Conservation (phyloP, 202 grass and related monocot genomes). For the Schoenoplectus triqueter region DNA sequence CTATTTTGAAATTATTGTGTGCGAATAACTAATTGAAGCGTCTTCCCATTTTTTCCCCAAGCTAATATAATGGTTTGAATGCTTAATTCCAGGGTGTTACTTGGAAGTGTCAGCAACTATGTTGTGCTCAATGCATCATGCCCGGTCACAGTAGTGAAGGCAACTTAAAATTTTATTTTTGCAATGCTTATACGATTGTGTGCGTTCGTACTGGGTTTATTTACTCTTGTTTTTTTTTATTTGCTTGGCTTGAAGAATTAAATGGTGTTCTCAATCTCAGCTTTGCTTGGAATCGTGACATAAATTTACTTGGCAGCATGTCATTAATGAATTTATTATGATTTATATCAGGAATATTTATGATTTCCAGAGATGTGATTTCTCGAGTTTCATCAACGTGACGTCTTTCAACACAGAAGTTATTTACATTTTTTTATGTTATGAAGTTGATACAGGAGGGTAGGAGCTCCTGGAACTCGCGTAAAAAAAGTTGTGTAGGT, state of each 20-base stretch:
- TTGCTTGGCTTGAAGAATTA: constrained; percentile 10
- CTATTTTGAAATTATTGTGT: neutral
- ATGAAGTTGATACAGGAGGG: too few relatives aligned
- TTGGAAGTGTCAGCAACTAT: constrained; percentile 73
- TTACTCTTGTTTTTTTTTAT: constrained; percentile 18
- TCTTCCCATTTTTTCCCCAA: neutral
- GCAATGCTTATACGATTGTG: neutral
- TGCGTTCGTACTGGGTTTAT: constrained; percentile 12
- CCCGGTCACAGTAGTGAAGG: constrained; percentile 64
- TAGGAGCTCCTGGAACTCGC: too few relatives aligned
- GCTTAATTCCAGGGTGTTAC: constrained; percentile 47
- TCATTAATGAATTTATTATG: constrained; percentile 14
- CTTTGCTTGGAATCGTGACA: constrained; percentile 9
- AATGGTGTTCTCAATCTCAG: neutral
- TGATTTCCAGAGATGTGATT: too few relatives aligned
- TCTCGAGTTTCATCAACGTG: too few relatives aligned
- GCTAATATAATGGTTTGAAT: neutral
- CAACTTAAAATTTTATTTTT: constrained; percentile 20
- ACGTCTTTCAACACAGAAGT: too few relatives aligned
- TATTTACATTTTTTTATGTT: too few relatives aligned
- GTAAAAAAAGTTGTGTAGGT: too few relatives aligned
- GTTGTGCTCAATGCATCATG: constrained; percentile 54
- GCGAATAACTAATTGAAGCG: neutral
- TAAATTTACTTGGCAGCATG: neutral
- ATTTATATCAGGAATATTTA: neutral